Evolutionary conservation across 768 basidiomycete species (phyloP), one percentile per base, ranked within the genome.

Genomic region (Chiua virens): DNA sequence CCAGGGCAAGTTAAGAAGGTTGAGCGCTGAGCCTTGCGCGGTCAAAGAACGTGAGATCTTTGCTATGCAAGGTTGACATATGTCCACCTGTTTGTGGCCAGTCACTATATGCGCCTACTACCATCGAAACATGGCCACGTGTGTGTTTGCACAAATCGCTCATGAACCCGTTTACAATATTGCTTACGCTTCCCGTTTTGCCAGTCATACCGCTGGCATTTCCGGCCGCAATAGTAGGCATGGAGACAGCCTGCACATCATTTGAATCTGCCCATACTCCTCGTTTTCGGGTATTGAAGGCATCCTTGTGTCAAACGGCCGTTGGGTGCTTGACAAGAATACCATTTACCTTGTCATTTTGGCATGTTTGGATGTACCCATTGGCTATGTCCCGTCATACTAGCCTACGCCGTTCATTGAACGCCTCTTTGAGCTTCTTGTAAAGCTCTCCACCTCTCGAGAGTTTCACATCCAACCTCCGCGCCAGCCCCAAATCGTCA

Each of bases 191-290:
- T 62, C n/a, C 66, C 66, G 22, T 54, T 23, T 38, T 38, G 27
- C 66, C 66, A 69, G 13, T 67, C 66, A 30, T 58, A 49, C 22
- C 55, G 60, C 54, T 67, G 66, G 52, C 66, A 67, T 34, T 48
- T 45, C 22, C 42, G 57, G 44, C 55, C 57, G 28, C 67, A 69
- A 18, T 69, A 69, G 36, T 57, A 69, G 27, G 64, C 53, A n/a
- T 67, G 66, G 22, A 62, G 53, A 45, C 62, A 69, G 5, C 67
- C 65, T 17, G 34, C 56, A 23, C 67, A 67, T 0, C 64, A 60
- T 45, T 55, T 66, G 23, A 67, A 58, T n/a, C 41, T 53, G n/a
- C 55, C 43, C 15, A 63, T 37, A 9, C 34, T 23, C 8, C 30
- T 45, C 14, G 55, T 36, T 54, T 50, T 68, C 15, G 61, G 53